Base-by-base conservation (phyloP, 1,284 basidiomycete genomes). In the Cutaneotrichosporon sp. region DNA sequence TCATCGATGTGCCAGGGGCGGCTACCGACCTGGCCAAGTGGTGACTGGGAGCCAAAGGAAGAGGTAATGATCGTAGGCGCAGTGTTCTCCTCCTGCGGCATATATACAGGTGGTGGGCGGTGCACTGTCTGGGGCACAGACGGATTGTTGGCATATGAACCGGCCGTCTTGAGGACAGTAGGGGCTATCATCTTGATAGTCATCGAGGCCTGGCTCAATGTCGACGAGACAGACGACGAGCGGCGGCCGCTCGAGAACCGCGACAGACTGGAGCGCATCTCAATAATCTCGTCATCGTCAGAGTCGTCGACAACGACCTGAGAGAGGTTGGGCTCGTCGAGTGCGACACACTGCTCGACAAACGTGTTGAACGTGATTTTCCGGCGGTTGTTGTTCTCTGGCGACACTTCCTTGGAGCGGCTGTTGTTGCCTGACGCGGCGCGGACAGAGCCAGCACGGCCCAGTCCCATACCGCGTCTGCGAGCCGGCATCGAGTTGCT, bases 331-430 rank as follows among this genome's bases (percentile, higher is more conserved):
- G 78, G 80, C 56, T 83, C 80, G 64, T 86, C 85, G 74, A 99
- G 89, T n/a, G 96, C 91, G 69, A 99, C 96, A 76, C 89, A 94
- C 80, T 98, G 97, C 80, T 98, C 92, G 46, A 99, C 96, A 74
- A 95, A 96, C 1, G 94, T 96, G 81, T 98, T 98, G 86, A 99
- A 99, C 72, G 87, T 90, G 82, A 99, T 99, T 78, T 98, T 96
- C 67, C 86, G 85, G 80, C 87, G 88, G 64, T 80, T 63, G 11
- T 61, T 60, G 46, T 56, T 57, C 32, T 67, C 63, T 5, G 66
- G 66, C 0, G 66, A 68, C 5, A 22, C 9, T 40, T 65, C 64
- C 62, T 68, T 63, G 18, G 40, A 57, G 22, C 57, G 51, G 57
- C 10, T 26, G 26, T 30, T 36, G 22, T 34, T 7, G 21, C 18